phyloP scores from a whole-genome alignment of 768 basidiomycete species.

The Tulasnella sp. region DNA sequence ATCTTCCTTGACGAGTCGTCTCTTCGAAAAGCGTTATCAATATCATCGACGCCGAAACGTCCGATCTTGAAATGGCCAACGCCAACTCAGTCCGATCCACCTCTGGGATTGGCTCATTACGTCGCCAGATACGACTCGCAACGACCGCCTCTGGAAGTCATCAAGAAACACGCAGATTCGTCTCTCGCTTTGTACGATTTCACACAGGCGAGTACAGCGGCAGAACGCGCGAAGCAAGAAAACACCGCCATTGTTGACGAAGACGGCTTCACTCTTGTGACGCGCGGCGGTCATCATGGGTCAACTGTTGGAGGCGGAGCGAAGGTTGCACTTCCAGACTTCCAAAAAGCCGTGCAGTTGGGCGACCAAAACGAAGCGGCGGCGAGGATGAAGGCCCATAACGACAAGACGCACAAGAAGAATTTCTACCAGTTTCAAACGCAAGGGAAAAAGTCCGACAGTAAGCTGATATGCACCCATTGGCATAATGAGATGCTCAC shows the following conservation, averaged over 20 bases:
- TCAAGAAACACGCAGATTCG: conserved; percentile 70
- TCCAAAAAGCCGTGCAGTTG: conserved; percentile 29
- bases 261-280: conserved; percentile 90
- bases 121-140: conserved; percentile 44
- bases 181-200: conserved; percentile 68
- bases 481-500: conserved; percentile 18
- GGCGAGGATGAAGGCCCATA: conserved; percentile 41
- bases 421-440: conserved; percentile 86
- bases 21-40: conserved; percentile 46
- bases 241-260: conserved; percentile 87
- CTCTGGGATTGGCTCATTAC: conserved; percentile 65
- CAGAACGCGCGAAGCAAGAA: conserved; percentile 56
- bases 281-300: conserved; percentile 75
- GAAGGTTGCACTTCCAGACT: conserved; percentile 46
- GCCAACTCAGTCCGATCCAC: conserved; percentile 36
- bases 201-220: conserved; percentile 31
- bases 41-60: conserved; percentile 30
- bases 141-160: conserved; percentile 62
- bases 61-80: conserved; percentile 51
- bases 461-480: conserved; percentile 31
- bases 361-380: conserved; percentile 22
- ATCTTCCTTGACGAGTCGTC: conserved; percentile 61
- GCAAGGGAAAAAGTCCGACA: conserved; percentile 75
- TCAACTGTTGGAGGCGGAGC: conserved; percentile 75
- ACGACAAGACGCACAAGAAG: conserved; percentile 48